Conservation (phyloP, 345 rosid species). For the Gossypium turneri region DNA sequence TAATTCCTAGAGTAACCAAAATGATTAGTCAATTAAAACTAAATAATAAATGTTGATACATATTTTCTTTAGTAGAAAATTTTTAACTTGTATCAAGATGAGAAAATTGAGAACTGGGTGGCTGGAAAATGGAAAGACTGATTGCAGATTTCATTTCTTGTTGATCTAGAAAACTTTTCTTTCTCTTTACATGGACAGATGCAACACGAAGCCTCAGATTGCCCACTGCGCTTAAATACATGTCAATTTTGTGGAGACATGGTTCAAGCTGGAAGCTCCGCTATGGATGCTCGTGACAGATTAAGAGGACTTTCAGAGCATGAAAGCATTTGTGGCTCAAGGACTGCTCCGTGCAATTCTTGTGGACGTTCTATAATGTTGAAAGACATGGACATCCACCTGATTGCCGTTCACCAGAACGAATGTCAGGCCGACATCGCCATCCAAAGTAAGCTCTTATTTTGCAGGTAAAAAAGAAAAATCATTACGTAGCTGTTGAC, state of each 20-base stretch:
- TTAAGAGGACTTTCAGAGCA: constrained; percentile 84
- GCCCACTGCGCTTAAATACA: constrained; percentile 61
- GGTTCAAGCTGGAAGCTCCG: constrained; percentile 77
- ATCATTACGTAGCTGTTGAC: not conserved
- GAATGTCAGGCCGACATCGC: constrained; percentile 14
- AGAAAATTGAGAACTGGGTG: not conserved
- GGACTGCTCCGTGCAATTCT: constrained; percentile 89
- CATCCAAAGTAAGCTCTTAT: not conserved
- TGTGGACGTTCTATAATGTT: constrained; percentile 91
- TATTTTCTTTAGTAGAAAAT: too few relatives aligned
- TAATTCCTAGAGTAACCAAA: too few relatives aligned
- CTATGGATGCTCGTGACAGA: constrained; percentile 66
- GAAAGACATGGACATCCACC: constrained; percentile 97
- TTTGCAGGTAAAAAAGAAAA: not conserved
- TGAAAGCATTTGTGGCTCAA: constrained; percentile 85
- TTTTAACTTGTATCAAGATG: too few relatives aligned
- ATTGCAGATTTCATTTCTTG: not conserved
- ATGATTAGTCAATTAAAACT: too few relatives aligned
- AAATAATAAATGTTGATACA: too few relatives aligned
- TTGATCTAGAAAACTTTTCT: not conserved
- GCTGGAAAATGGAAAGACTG: not conserved
- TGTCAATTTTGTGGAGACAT: constrained; percentile 93
- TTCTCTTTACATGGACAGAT: constrained; percentile 38
- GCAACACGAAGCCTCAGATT: constrained; percentile 68
- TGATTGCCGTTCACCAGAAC: constrained; percentile 77